Percentiles rank a stretch among this genome's conserved stretches.
Conservation (phyloP, 208 protist genomes). For the Trichomonas vaginalis region DNA sequence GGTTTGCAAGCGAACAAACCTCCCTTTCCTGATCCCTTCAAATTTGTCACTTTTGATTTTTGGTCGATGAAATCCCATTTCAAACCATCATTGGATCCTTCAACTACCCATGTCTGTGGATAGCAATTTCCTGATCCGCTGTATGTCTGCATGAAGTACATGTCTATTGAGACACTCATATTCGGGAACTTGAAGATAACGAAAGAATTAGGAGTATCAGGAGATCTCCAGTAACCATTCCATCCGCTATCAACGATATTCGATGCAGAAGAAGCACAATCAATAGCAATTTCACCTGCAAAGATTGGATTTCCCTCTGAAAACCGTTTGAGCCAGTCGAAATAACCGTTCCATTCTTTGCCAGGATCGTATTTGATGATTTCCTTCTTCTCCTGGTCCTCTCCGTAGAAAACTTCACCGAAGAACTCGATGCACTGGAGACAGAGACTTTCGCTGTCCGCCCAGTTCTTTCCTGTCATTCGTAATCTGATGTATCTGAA, state of each 20-base stretch:
- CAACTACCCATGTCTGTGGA: background rate
- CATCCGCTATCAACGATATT: no score
- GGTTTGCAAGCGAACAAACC: no score
- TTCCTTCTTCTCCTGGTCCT: background rate
- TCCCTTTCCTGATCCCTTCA: no score
- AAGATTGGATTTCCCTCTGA: background rate
- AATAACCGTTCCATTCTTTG: background rate
- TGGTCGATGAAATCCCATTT: background rate
- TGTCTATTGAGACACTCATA: no score
- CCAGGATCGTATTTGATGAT: background rate
- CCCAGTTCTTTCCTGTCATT: background rate
- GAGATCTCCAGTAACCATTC: no score
- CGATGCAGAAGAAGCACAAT: background rate
- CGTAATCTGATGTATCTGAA: background rate
- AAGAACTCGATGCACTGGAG: background rate
- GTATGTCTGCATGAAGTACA: no score
- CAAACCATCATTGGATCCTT: background rate
- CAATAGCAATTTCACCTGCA: background rate
- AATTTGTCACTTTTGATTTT: background rate
- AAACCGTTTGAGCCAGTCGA: background rate
- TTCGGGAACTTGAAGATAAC: no score
- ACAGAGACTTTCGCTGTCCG: background rate
- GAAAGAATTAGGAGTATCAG: no score
- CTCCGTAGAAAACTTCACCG: background rate
- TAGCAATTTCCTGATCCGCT: background rate